phyloP scores from a whole-genome alignment of 2,329 filamentous ascomycete species.

The Talaromyces amestolkiae region DNA sequence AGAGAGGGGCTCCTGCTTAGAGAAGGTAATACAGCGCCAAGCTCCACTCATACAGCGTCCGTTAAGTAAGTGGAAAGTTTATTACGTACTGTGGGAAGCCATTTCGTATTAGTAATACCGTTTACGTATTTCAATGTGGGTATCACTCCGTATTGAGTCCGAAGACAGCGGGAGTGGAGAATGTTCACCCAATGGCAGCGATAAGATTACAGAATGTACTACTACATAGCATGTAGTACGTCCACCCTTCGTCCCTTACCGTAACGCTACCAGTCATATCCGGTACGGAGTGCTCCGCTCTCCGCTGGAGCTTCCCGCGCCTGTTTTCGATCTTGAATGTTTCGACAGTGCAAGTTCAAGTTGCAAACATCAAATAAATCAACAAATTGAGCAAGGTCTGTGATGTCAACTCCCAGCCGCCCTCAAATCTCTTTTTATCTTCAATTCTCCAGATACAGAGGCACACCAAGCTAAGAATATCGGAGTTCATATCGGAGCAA shows the following conservation, averaged over 20 bases:
- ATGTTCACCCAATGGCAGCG: neutral
- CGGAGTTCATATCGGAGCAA: neutral
- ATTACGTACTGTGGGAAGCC: neutral
- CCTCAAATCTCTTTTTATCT: too few species aligned
- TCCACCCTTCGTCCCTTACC: slow-evolving; percentile 4
- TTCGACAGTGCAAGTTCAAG: too few species aligned
- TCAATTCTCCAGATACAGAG: neutral
- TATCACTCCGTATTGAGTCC: neutral
- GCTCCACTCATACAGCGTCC: slow-evolving; percentile 1
- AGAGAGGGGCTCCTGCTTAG: neutral
- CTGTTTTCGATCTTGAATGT: neutral
- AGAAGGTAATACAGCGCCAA: neutral
- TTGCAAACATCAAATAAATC: neutral
- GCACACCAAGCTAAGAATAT: neutral
- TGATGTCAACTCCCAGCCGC: too few species aligned
- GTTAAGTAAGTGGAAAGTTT: slow-evolving; percentile 3
- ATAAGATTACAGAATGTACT: neutral
- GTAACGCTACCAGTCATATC: slow-evolving; percentile 2
- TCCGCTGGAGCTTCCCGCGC: slow-evolving; percentile 10
- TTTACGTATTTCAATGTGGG: neutral
- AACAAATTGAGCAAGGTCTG: too few species aligned
- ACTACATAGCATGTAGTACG: neutral
- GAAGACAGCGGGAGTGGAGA: slow-evolving; percentile 1
- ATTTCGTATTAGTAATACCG: neutral
- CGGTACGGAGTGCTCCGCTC: slow-evolving; percentile 10